Conservation (phyloP, 148 eudicot species). For the Selenicereus undatus region DNA sequence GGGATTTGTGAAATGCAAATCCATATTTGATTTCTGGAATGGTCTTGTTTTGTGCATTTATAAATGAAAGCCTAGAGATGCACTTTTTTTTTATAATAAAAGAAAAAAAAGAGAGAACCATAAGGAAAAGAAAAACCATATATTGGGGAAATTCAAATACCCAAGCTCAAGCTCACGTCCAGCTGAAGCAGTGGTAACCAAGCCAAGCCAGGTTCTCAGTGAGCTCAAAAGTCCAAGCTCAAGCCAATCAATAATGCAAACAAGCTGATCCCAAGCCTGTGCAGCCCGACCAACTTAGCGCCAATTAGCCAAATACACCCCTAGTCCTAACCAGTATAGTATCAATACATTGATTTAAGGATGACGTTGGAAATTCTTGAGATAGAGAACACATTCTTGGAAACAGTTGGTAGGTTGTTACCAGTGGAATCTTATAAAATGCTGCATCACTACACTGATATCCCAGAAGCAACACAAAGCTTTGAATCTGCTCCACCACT, state of each 20-base stretch:
- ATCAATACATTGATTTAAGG: not conserved
- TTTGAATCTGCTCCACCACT: slow-evolving; percentile 92
- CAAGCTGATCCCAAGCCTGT: not conserved
- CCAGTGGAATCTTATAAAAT: slow-evolving; percentile 13
- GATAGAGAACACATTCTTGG: not conserved
- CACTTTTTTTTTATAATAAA: no score
- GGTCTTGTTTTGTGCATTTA: not conserved
- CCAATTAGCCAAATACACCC: not conserved
- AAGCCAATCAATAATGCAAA: not conserved
- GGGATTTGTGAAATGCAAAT: not conserved
- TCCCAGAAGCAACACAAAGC: slow-evolving; percentile 70
- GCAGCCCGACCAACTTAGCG: not conserved
- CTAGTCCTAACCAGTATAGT: no score
- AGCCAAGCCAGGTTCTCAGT: not conserved
- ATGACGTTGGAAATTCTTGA: not conserved
- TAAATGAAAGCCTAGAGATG: no score
- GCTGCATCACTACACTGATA: slow-evolving; percentile 46
- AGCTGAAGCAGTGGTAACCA: not conserved
- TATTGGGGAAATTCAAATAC: no score
- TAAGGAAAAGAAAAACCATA: not conserved
- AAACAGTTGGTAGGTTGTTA: slow-evolving; percentile 1
- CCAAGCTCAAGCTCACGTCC: not conserved
- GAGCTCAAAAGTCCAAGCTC: not conserved
- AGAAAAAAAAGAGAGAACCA: no score
- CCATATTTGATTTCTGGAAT: not conserved